Evolutionary conservation across 2,329 filamentous ascomycete genomes (phyloP).

Genomic region (Lasiodiplodia sp.): DNA sequence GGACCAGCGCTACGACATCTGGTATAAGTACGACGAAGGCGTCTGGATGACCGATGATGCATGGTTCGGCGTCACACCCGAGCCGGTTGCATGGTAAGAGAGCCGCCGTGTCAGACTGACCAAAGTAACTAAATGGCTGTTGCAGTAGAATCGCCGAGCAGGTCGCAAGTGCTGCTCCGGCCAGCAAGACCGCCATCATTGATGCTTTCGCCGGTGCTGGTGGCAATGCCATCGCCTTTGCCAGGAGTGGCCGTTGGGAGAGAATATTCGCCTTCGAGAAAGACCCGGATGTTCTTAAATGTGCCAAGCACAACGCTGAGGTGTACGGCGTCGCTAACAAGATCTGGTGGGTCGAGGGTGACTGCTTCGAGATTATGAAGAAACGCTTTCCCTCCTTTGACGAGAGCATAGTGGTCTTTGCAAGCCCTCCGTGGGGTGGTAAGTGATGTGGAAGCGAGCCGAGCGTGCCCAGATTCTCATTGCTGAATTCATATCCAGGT

Average conservation of each 20-base stretch:
- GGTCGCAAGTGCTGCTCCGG: conserved; percentile 63
- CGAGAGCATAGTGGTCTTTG: conserved; percentile 66
- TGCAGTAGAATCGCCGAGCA: conserved; percentile 76
- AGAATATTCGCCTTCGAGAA: conserved; percentile 89
- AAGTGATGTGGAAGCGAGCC: conserved; percentile 36
- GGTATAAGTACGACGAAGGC: conserved; percentile 84
- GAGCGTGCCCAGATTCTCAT: conserved; percentile 13
- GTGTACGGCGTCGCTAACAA: conserved; percentile 80
- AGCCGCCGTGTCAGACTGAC: not conserved
- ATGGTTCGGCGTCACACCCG: conserved; percentile 97
- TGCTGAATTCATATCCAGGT: conserved; percentile 49
- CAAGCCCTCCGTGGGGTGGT: conserved; percentile 78
- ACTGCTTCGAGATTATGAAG: conserved; percentile 79
- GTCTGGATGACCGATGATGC: conserved; percentile 90
- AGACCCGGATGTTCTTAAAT: conserved; percentile 79
- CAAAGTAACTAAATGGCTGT: not conserved
- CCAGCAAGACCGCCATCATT: conserved; percentile 71
- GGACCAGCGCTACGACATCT: conserved; percentile 86
- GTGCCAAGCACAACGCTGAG: conserved; percentile 89
- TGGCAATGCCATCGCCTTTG: conserved; percentile 95
- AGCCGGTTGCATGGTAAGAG: conserved; percentile 81
- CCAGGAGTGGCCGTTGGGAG: conserved; percentile 78
- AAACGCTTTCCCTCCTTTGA: conserved; percentile 57
- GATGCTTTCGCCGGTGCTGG: conserved; percentile 93
- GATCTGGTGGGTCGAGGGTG: conserved; percentile 86